Evolutionary conservation across 176 grass and related monocot species (phyloP), one percentile per base, ranked within the genome.

Genomic region (Oryza brachyantha): DNA sequence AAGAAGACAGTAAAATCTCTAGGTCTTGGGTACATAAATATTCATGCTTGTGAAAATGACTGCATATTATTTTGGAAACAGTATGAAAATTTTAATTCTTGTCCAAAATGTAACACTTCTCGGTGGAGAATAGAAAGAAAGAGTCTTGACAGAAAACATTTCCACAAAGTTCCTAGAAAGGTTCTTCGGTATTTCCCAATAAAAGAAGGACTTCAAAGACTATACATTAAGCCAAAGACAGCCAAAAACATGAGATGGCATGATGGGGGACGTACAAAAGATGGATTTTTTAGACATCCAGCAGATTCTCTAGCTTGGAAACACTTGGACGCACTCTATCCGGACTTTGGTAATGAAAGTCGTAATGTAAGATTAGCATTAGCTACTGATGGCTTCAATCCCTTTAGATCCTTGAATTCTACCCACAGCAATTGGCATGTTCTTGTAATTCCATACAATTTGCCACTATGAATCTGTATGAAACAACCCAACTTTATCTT

Each of bases 401-500:
- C 61, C 19, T 78, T 35, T n/a, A 64, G 75, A 9, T 13, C 13
- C 19, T 26, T 61, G 22, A 75, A 17, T 39, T n/a, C 13, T 40
- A 41, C 22, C 24, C 41, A 75, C 0, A 62, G 37, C 4, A 2
- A 42, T 11, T 76, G 73, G 73, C 54, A 12, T 41, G n/a, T 57
- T 9, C 7, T 74, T 25, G 37, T 37, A 8, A 61, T 75, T 39
- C 73, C 73, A 1, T 63, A 43, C 11, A 77, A 46, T 17, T 10
- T 46, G 43, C 60, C 60, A 46, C 38, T 26, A n/a, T 64, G 16
- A 28, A 21, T 46, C 16, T 64, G 39, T 39, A 46, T 77, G 74
- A 64, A 77, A 11, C 74, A 45, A 43, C 40, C 74, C 3, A 77
- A 77, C 21, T 64, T 77, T 17, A 64, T 76, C 24, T 35, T 76